Conservation (phyloP, 2,329 filamentous ascomycete genomes). For the Lasiodiplodia gonubiensis region DNA sequence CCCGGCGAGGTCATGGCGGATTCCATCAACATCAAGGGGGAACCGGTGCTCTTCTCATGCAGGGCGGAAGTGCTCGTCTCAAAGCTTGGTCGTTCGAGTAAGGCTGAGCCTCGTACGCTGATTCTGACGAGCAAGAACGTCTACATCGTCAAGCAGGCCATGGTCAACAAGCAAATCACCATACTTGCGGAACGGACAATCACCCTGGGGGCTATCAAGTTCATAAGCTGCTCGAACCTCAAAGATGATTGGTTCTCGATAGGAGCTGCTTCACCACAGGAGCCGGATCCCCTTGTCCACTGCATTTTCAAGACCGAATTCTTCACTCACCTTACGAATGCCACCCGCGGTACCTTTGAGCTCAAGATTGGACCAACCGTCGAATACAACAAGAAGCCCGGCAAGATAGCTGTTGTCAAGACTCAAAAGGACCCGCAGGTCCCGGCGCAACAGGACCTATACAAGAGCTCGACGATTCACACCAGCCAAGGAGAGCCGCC, state of each 20-base stretch:
- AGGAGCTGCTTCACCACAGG: slow-evolving; percentile 85
- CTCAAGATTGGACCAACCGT: slow-evolving; percentile 76
- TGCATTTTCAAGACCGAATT: slow-evolving; percentile 97
- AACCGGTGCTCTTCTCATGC: slow-evolving; percentile 86
- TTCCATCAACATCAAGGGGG: slow-evolving; percentile 73
- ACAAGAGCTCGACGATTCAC: slow-evolving; percentile 93
- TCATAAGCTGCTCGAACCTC: slow-evolving; percentile 76
- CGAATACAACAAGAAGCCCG: slow-evolving; percentile 97
- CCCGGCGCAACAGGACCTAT: slow-evolving; percentile 71
- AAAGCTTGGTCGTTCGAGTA: slow-evolving; percentile 96
- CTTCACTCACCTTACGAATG: slow-evolving; percentile 86
- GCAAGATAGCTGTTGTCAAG: slow-evolving; percentile 88
- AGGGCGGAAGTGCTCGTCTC: slow-evolving; percentile 88
- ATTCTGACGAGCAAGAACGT: slow-evolving; percentile 85
- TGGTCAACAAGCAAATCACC: slow-evolving; percentile 80
- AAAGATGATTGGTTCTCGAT: slow-evolving; percentile 98
- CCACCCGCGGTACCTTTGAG: slow-evolving; percentile 79
- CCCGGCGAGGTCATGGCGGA: slow-evolving; percentile 81
- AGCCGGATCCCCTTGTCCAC: slow-evolving; percentile 90
- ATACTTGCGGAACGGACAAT: slow-evolving; percentile 83
- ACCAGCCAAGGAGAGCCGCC: slow-evolving; percentile 83
- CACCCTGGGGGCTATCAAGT: slow-evolving; percentile 86
- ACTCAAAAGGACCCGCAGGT: slow-evolving; percentile 84
- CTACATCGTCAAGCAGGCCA: slow-evolving; percentile 83
- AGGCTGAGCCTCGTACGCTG: slow-evolving; percentile 83